A percentile compares a stretch with the other conserved stretches of the same genome.
These are phyloP conservation scores for Talaromyces liani DNA, from an alignment of 495 filamentous ascomycete species.

Conservation along the genomic window DNA sequence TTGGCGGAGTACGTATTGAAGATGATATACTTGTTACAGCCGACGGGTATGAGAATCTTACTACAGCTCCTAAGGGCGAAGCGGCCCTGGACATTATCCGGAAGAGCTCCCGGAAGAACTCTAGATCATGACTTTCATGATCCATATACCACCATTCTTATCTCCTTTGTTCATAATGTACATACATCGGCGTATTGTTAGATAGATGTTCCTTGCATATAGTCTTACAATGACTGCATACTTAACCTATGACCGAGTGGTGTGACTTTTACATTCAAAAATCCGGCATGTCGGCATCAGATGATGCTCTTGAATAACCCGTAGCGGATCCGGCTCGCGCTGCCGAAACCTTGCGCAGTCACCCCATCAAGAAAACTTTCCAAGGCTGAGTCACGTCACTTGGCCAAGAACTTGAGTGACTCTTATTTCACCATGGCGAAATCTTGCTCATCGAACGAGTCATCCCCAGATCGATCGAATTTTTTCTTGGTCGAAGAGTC, in stretches of 20 bases:
- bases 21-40: conserved; percentile 81
- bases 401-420: neutral
- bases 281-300: neutral
- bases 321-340: neutral
- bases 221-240: neutral
- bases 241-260: neutral
- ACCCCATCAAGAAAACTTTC: neutral
- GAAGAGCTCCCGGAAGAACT: conserved; percentile 1
- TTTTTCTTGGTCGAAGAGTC: neutral
- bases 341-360: neutral
- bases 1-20: conserved; percentile 89
- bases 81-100: conserved; percentile 58
- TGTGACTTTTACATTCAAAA: neutral
- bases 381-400: neutral
- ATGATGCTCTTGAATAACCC: neutral
- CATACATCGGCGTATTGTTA: neutral
- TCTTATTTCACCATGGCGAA: neutral
- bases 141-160: neutral
- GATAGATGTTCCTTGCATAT: neutral
- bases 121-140: neutral
- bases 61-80: conserved; percentile 71
- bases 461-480: neutral
- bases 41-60: conserved; percentile 74
- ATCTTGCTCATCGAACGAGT: neutral
- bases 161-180: neutral